A percentile compares a stretch with the other conserved stretches of the same genome.
Evolutionary conservation across 1,284 basidiomycete species (phyloP).

Genomic region (Ceratobasidium papillatum): DNA sequence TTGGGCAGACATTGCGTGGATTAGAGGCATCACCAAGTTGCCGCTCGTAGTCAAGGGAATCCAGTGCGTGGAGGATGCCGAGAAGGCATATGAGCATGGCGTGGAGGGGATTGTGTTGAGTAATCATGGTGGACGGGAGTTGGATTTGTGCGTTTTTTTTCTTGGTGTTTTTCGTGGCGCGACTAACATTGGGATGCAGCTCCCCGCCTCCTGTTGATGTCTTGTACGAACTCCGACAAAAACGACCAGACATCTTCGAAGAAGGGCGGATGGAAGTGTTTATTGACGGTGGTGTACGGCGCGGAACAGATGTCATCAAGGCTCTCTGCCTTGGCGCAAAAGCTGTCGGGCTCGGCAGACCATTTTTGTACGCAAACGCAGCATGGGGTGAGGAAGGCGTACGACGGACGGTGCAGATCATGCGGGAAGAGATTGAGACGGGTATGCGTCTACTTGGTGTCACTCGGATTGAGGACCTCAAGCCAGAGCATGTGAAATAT

Average conservation of each 20-base stretch:
- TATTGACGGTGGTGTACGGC: constrained; percentile 57
- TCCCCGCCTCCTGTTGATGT: constrained; percentile 55
- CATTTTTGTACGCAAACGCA: constrained; percentile 56
- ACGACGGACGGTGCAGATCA: constrained; percentile 55
- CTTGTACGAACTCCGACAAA: constrained; percentile 53
- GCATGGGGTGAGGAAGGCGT: constrained; percentile 54
- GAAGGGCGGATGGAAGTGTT: constrained; percentile 51
- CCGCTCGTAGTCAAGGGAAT: constrained; percentile 42
- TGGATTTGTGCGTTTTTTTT: constrained; percentile 47
- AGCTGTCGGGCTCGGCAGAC: constrained; percentile 55
- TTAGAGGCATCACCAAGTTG: constrained; percentile 42
- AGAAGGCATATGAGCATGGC: constrained; percentile 53
- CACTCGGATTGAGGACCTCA: constrained; percentile 52
- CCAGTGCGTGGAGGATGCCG: constrained; percentile 50
- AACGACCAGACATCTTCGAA: constrained; percentile 53
- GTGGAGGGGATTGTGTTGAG: constrained; percentile 55
- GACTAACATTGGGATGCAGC: constrained; percentile 44
- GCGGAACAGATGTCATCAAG: constrained; percentile 58
- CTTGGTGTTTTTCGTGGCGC: background rate
- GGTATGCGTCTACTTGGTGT: constrained; percentile 61
- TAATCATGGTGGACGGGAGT: constrained; percentile 53
- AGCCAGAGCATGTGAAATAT: constrained; percentile 49
- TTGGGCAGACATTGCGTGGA: constrained; percentile 47
- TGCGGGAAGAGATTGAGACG: constrained; percentile 60
- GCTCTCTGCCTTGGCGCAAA: constrained; percentile 59